A percentile compares a stretch with the other conserved stretches of the same genome.
Conservation (phyloP, 2,329 filamentous ascomycete genomes). For the Clathrospora elynae region DNA sequence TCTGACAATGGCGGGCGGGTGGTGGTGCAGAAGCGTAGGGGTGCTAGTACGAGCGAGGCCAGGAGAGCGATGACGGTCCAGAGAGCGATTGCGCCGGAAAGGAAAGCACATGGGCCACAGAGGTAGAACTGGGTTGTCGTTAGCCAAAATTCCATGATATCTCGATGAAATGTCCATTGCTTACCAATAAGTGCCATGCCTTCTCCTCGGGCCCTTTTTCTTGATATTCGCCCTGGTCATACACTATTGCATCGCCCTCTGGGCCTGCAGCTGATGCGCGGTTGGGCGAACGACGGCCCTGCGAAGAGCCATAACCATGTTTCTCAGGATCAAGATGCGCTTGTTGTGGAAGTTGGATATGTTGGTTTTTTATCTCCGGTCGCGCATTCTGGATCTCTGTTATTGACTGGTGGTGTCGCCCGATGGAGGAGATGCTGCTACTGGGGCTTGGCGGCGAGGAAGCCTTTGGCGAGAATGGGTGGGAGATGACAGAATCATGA, state of each 20-base stretch:
- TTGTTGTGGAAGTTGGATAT: constrained; percentile 28
- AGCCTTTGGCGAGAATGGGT: constrained; percentile 43
- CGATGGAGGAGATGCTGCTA: constrained; percentile 40
- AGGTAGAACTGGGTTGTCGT: constrained; percentile 56
- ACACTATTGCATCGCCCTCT: constrained; percentile 30
- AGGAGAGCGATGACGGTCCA: constrained; percentile 59
- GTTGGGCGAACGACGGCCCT: constrained; percentile 24
- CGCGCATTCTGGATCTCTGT: constrained; percentile 22
- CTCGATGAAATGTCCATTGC: constrained; percentile 5
- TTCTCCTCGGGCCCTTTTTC: constrained; percentile 51
- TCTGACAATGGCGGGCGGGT: constrained; percentile 54
- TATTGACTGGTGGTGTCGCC: constrained; percentile 22
- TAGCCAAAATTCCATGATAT: constrained; percentile 6
- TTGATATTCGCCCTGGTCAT: constrained; percentile 46
- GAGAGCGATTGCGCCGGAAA: constrained; percentile 59
- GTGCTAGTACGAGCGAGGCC: constrained; percentile 55
- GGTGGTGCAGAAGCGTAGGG: constrained; percentile 60
- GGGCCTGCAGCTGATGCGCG: constrained; percentile 27
- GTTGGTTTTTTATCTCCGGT: constrained; percentile 10
- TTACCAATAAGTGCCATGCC: constrained; percentile 52
- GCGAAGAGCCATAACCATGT: constrained; percentile 24
- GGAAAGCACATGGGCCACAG: constrained; percentile 58
- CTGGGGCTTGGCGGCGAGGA: constrained; percentile 43
- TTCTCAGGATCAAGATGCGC: constrained; percentile 46
- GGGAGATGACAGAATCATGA: constrained; percentile 49